Base-by-base conservation (phyloP, 179 eudicot genomes). In the Silene coronaria region DNA sequence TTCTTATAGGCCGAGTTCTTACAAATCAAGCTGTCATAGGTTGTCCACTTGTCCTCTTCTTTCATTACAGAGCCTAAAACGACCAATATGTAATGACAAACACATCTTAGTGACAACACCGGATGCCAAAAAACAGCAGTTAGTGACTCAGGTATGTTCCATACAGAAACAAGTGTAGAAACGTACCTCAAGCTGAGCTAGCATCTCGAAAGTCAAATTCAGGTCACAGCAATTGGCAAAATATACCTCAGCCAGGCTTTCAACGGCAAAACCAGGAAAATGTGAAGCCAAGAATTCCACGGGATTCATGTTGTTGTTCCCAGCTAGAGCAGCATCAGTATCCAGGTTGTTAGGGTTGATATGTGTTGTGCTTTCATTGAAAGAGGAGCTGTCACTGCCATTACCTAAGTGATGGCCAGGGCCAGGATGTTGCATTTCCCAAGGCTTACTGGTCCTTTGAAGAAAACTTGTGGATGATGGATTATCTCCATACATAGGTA, bases 141-240 rank as follows among this genome's bases (percentile, higher is more conserved):
- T 45, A 11, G 53, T 58, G 38, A 57, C 26, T 9, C 10, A 48
- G 42, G 11, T 36, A 62, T 34, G 34, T 48, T n/a, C 53, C 17
- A 48, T 19, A 70, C 66, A 70, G 68, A 73, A 64, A 42, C 55
- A 75, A 70, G 59, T 53, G 21, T 17, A 53, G 22, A 16, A 53
- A 70, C 78, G 77, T 89, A 95, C 99, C 97, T 95, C 99, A 62
- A 92, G 97, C 87, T 91, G 99, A 64, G 90, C 85, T 68, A 95
- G 96, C 94, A 95, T 89, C 74, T 95, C 97, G 45, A 95, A 78
- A 69, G 99, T 92, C 84, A 84, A 77, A 71, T 89, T 90, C 73
- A 95, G 82, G 81, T 95, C 96, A 75, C 97, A 88, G 32, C 86
- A 86, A 85, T 88, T 95, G 60, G 97, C 96, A 82, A 84, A 84